A percentile compares a stretch with the other conserved stretches of the same genome.
Conservation (phyloP, 257 asterid species). For the Solanum pennellii region DNA sequence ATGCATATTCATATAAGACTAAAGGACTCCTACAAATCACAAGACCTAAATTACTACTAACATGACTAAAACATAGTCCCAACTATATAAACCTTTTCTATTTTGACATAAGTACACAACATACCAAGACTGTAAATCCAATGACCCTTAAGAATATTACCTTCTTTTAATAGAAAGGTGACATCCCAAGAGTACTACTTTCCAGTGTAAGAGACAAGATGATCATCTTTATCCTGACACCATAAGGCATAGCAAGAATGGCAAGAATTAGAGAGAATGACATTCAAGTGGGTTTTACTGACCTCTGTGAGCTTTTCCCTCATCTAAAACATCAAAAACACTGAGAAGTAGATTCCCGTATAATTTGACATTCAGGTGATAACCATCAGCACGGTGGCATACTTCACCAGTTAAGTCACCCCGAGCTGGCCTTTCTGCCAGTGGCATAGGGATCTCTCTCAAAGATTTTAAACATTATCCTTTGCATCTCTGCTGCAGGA, state of each 20-base stretch:
- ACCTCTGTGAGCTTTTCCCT: constrained; percentile 99
- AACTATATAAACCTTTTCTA: neutral
- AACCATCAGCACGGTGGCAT: constrained; percentile 98
- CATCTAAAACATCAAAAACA: constrained; percentile 89
- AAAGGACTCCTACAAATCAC: neutral
- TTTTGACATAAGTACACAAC: neutral
- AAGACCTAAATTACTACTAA: neutral
- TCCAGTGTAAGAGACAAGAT: neutral
- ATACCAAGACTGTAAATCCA: neutral
- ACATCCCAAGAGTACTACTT: neutral
- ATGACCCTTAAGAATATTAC: neutral
- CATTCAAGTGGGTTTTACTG: constrained; percentile 8
- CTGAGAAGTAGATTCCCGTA: constrained; percentile 88
- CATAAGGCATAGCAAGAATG: neutral
- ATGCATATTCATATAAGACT: neutral
- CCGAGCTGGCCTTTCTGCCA: constrained; percentile 94
- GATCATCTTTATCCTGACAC: neutral
- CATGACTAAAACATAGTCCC: neutral
- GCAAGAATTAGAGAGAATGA: neutral
- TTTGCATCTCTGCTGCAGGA: constrained; percentile 75
- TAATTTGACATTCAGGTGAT: constrained; percentile 75
- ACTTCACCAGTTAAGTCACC: constrained; percentile 98
- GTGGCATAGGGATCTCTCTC: constrained; percentile 68
- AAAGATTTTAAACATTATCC: constrained; percentile 72
- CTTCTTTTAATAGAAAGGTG: neutral